Conservation (phyloP, 352 stramenopile species). For the Phytopythium montanum region DNA sequence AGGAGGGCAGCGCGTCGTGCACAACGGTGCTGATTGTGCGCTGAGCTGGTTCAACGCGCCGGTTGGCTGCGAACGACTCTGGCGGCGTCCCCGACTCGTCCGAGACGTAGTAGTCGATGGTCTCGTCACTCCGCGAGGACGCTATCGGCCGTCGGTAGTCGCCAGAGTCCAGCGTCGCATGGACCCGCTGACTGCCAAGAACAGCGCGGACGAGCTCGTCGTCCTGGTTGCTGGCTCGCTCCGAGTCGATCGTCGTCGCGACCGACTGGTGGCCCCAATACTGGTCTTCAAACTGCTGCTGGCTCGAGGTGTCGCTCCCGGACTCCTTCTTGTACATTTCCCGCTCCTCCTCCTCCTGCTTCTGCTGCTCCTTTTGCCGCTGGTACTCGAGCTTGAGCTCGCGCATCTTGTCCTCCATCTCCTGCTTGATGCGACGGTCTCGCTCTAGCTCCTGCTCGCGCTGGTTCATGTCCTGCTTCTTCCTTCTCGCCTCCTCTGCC, state of each 20-base stretch:
- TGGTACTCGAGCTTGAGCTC: slow-evolving; percentile 3
- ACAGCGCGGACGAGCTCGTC: slow-evolving; percentile 11
- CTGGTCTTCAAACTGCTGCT: slow-evolving; percentile 7
- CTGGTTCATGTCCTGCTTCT: slow-evolving; percentile 10
- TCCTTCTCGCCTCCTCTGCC: neutral
- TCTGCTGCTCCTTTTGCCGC: slow-evolving; percentile 4
- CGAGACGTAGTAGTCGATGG: slow-evolving; percentile 4
- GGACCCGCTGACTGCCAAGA: neutral
- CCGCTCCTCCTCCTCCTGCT: slow-evolving; percentile 15
- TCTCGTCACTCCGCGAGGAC: neutral
- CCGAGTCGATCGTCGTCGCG: neutral
- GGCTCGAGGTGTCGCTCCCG: slow-evolving; percentile 10
- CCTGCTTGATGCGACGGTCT: neutral
- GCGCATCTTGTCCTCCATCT: slow-evolving; percentile 6
- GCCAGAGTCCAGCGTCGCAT: neutral
- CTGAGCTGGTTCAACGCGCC: neutral
- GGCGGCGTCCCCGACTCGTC: slow-evolving; percentile 4
- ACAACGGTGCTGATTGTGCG: slow-evolving; percentile 21
- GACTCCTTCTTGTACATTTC: slow-evolving; percentile 5
- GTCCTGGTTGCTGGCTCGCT: slow-evolving; percentile 1
- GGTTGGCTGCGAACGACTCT: neutral
- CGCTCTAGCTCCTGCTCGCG: slow-evolving; percentile 7
- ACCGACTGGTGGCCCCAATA: neutral
- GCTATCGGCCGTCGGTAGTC: neutral
- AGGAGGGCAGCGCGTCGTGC: slow-evolving; percentile 30